Percentiles rank a stretch among this genome's conserved stretches.
Conservation (phyloP, 768 basidiomycete genomes). For the Lentinula lateritia region DNA sequence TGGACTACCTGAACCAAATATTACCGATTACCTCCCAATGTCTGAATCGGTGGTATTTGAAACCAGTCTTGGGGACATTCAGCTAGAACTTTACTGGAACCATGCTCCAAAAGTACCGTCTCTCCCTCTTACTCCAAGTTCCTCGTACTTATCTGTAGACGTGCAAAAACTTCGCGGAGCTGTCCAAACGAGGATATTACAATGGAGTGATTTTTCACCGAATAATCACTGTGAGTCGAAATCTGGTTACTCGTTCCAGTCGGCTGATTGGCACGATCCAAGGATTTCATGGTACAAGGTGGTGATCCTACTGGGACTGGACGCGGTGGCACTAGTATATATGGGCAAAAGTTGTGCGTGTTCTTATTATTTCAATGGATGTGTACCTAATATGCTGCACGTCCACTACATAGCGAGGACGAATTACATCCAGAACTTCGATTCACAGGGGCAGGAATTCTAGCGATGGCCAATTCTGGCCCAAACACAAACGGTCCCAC, state of each 20-base stretch:
- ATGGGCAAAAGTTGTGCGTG: slow-evolving; percentile 79
- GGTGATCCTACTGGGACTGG: slow-evolving; percentile 83
- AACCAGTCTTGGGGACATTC: slow-evolving; percentile 81
- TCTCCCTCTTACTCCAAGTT: slow-evolving; percentile 9
- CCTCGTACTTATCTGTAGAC: slow-evolving; percentile 45
- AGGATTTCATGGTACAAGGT: slow-evolving; percentile 90
- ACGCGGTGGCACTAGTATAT: slow-evolving; percentile 6
- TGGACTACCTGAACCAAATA: no score
- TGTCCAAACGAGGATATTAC: slow-evolving; percentile 90
- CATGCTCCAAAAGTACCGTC: slow-evolving; percentile 70
- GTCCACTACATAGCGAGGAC: slow-evolving; percentile 64
- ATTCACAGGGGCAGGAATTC: slow-evolving; percentile 6
- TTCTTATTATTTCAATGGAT: background rate
- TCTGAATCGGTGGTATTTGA: slow-evolving; percentile 66
- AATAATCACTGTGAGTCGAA: slow-evolving; percentile 66
- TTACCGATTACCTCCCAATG: slow-evolving; percentile 4
- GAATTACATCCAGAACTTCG: slow-evolving; percentile 66
- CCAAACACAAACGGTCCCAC: slow-evolving; percentile 77
- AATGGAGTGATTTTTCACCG: slow-evolving; percentile 88
- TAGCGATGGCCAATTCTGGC: slow-evolving; percentile 87
- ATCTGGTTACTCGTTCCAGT: background rate
- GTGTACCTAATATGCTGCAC: background rate
- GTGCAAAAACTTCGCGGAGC: slow-evolving; percentile 91
- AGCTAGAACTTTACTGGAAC: slow-evolving; percentile 88
- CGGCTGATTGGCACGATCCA: background rate